Evolutionary conservation across 1,284 basidiomycete species (phyloP), one percentile per base, ranked within the genome.

Genomic region (Coniferiporia sulphurascens): DNA sequence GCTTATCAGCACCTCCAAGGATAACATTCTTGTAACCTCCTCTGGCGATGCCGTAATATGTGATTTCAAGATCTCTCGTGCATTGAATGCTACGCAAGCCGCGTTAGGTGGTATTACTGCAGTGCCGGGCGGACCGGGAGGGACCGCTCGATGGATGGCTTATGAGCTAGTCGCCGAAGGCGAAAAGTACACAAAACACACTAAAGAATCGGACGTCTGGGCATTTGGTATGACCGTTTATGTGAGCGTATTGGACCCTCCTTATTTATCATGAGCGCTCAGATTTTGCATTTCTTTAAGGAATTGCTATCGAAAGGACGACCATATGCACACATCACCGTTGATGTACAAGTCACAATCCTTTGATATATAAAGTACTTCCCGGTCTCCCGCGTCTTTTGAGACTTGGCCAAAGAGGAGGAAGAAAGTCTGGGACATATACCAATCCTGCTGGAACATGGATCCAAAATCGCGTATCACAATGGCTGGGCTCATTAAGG

Each of bases 171-270:
- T 49, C 15, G 12, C 9, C 17, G 12, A 41, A 15, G 7, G 38
- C 38, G 12, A 41, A 12, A 41, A 12, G 12, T 41, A 41, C 34
- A 43, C 36, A 38, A 38, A 36, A 21, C 45, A 53, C 35, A 35
- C 58, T 8, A 38, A 48, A 36, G 17, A 59, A 38, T n/a, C 51
- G 13, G 58, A 59, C 19, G 58, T 59, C 5, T 59, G 58, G 58
- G 58, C 58, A 21, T 59, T 59, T 43, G 51, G 51, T 15, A 59
- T 59, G 58, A 59, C 51, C n/a, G 22, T 55, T 12, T 59, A 48
- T 38, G 58, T 59, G 21, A 38, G 58, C 27, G 27, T 27, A 27
- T 27, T 27, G 27, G 3, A 27, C 5, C 27, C 27, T 27, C 27
- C 27, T 27, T 2, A 3, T 27, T 27, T 27, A 27, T 27, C 27